Base-by-base conservation (phyloP, 225 moss, liverwort and hornwort genomes). In the Polytrichum formosum region DNA sequence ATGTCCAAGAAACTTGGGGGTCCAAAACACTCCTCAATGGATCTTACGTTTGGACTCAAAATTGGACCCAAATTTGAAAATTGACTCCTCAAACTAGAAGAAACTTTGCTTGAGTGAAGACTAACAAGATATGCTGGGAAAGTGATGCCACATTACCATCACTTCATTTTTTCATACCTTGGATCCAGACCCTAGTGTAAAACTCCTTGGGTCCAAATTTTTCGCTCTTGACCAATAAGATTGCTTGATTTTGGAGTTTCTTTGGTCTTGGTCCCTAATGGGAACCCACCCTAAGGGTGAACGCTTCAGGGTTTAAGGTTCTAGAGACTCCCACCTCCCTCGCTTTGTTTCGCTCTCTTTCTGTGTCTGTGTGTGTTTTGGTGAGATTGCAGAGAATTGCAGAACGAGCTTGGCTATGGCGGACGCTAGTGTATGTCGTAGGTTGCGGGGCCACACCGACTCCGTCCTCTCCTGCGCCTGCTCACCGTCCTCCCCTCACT, bases 381-480 rank as follows among this genome's bases (percentile, higher is more conserved):
- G 58, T 7, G 20, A 58, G 23, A 23, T 58, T 58, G 20, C 58
- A 23, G 23, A 58, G 20, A 23, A 58, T 58, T 58, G 58, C 58
- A 22, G 23, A 20, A 19, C 58, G 56, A 65, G 60, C 4, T 5
- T 63, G 66, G 37, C 72, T 60, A 81, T 83, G 87, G 80, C 82
- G 54, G 67, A 56, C 55, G 69, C 37, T 70, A 67, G 16, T 18
- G 67, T 73, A 60, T 73, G 80, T 10, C 76, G 78, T 9, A 80
- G 78, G 35, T 70, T 87, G 78, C 78, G 78, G 22, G 87, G 87
- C 54, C 87, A 87, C 46, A 78, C 66, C 27, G 81, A 83, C 76
- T 87, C 87, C 66, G 78, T 87, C 29, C 71, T 83, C 73, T 87
- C 78, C 73, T 87, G 83, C 67, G 74, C 35, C 65, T 70, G 77